Evolutionary conservation across 2,329 filamentous ascomycete species (phyloP).

Genomic region (Colletotrichum shisoi): DNA sequence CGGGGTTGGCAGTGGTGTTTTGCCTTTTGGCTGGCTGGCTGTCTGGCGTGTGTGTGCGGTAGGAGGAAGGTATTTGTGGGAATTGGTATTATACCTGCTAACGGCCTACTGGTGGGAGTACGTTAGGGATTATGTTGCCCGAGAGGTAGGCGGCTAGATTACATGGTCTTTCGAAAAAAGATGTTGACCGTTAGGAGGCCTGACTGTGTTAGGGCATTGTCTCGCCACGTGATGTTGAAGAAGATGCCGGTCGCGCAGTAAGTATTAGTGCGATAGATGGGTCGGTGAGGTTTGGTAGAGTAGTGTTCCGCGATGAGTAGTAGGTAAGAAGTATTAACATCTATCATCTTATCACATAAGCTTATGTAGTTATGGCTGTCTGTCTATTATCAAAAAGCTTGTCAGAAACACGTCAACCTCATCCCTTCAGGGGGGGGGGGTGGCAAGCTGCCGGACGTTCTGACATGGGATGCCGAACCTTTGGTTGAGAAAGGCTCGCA

Average conservation of each 20-base stretch:
- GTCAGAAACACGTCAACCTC: too few relatives aligned
- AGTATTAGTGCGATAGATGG: too few relatives aligned
- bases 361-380: too few relatives aligned
- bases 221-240: neutral
- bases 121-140: slow-evolving; percentile 25
- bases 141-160: slow-evolving; percentile 26
- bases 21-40: slow-evolving; percentile 4
- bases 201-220: slow-evolving; percentile 19
- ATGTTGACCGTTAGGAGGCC: slow-evolving; percentile 13
- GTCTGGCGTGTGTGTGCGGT: neutral
- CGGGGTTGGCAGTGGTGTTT: slow-evolving; percentile 4
- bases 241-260: neutral
- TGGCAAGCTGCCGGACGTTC: too few relatives aligned
- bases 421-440: too few relatives aligned
- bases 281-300: neutral
- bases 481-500: too few relatives aligned
- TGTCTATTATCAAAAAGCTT: too few relatives aligned
- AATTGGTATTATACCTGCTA: slow-evolving; percentile 30
- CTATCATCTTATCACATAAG: too few relatives aligned
- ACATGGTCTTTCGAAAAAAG: slow-evolving; percentile 24
- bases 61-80: slow-evolving; percentile 33
- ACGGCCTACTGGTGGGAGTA: slow-evolving; percentile 28
- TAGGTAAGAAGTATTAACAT: too few relatives aligned
- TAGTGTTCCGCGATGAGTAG: neutral
- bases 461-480: too few relatives aligned